These are phyloP conservation scores for Exophiala alcalophila DNA, from an alignment of 2,329 filamentous ascomycete species.

Conservation along the genomic window DNA sequence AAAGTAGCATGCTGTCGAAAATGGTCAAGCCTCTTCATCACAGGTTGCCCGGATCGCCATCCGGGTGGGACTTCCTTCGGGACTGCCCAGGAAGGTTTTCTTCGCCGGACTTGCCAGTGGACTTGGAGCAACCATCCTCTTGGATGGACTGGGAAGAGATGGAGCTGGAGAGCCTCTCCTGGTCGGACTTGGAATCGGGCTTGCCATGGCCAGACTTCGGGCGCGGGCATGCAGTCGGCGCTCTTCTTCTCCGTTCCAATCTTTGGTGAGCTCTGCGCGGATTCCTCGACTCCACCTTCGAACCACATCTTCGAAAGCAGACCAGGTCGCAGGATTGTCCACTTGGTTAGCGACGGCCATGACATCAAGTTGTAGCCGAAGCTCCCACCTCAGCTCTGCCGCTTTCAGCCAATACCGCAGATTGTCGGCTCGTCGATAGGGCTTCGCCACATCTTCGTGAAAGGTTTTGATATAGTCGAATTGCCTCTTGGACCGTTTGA, in stretches of 20 bases:
- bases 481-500: slow-evolving; percentile 77
- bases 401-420: slow-evolving; percentile 95
- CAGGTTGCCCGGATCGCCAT: slow-evolving; percentile 6
- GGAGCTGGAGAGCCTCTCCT: slow-evolving; percentile 21
- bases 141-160: slow-evolving; percentile 21
- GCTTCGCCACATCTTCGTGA: slow-evolving; percentile 90
- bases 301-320: slow-evolving; percentile 77
- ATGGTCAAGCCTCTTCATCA: slow-evolving; percentile 9
- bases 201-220: slow-evolving; percentile 29
- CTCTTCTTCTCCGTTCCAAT: slow-evolving; percentile 53
- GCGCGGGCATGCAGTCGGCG: slow-evolving; percentile 30
- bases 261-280: slow-evolving; percentile 75
- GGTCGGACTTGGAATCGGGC: slow-evolving; percentile 27
- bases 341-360: slow-evolving; percentile 74
- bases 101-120: slow-evolving; percentile 20
- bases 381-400: slow-evolving; percentile 89
- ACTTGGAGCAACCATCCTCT: slow-evolving; percentile 14
- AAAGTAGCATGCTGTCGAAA: not conserved
- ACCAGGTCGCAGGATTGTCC: slow-evolving; percentile 64
- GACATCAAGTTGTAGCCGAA: slow-evolving; percentile 76
- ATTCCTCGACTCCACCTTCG: slow-evolving; percentile 80
- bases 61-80: slow-evolving; percentile 17
- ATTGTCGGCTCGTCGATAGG: slow-evolving; percentile 91
- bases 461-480: slow-evolving; percentile 87
- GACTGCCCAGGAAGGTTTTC: not conserved